Conservation (phyloP, 108 stramenopile species). For the Ochromonas danica region DNA sequence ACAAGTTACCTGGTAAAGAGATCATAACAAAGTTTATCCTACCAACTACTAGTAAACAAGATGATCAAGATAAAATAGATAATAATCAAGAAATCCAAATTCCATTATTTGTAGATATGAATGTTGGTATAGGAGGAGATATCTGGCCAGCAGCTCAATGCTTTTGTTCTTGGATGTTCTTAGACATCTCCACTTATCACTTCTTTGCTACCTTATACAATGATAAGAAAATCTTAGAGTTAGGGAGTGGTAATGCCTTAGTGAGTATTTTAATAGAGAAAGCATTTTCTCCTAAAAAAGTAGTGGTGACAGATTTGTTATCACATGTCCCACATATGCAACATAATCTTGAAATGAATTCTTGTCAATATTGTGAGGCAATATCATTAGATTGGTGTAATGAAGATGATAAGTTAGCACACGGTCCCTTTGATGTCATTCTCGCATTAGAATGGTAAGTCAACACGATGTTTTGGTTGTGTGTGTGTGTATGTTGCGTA, state of each 20-base stretch:
- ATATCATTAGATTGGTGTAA: background rate
- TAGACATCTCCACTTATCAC: too few relatives aligned
- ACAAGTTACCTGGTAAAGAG: too few relatives aligned
- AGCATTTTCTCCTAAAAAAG: background rate
- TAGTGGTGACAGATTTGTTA: background rate
- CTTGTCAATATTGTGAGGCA: background rate
- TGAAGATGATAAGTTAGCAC: background rate
- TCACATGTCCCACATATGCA: background rate
- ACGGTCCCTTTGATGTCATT: background rate
- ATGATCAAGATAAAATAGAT: too few relatives aligned
- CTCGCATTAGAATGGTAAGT: constrained; percentile 28
- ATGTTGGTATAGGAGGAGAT: constrained; percentile 21
- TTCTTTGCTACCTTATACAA: background rate
- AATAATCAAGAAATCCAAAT: too few relatives aligned
- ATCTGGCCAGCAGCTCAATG: background rate
- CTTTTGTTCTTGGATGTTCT: constrained; percentile 4
- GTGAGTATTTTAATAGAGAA: background rate
- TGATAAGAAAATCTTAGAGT: background rate
- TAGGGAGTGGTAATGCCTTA: constrained; percentile 19
- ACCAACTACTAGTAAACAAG: too few relatives aligned
- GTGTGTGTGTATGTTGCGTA: too few relatives aligned
- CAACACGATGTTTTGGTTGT: background rate
- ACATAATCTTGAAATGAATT: background rate
- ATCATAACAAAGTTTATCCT: too few relatives aligned
- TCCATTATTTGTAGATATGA: background rate